A percentile compares a stretch with the other conserved stretches of the same genome.
phyloP scores from a whole-genome alignment of 495 filamentous ascomycete species.

The Trichoderma virens region DNA sequence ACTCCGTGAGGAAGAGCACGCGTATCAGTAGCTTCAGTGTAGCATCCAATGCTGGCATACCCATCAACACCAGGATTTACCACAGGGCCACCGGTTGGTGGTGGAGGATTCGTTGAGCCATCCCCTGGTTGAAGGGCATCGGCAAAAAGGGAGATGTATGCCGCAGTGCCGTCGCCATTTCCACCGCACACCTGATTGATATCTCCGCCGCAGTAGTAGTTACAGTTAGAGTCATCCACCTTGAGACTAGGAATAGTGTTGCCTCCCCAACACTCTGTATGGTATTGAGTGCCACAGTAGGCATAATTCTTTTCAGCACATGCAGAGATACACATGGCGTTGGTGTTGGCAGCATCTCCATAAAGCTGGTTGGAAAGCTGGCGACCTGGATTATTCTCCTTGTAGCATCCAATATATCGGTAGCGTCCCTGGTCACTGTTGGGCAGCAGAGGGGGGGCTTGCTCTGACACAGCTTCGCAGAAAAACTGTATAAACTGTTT shows the following conservation, averaged over 20 bases:
- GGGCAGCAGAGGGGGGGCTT: slow-evolving; percentile 27
- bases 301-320: slow-evolving; percentile 29
- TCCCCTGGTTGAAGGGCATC: not conserved
- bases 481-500: slow-evolving; percentile 31
- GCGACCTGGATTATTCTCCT: slow-evolving; percentile 32
- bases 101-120: not conserved
- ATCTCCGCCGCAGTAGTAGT: slow-evolving; percentile 32
- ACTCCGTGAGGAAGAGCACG: slow-evolving; percentile 8
- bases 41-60: slow-evolving; percentile 15
- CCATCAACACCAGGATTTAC: slow-evolving; percentile 21
- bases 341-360: slow-evolving; percentile 22
- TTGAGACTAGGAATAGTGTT: slow-evolving; percentile 18
- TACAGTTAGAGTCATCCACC: slow-evolving; percentile 26
- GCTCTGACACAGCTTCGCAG: slow-evolving; percentile 31
- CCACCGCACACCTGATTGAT: slow-evolving; percentile 25
- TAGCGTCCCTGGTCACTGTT: slow-evolving; percentile 25
- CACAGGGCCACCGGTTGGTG: slow-evolving; percentile 13
- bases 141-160: slow-evolving; percentile 30
- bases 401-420: slow-evolving; percentile 34
- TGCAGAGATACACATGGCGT: slow-evolving; percentile 33
- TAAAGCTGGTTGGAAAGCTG: slow-evolving; percentile 31
- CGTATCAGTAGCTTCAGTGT: slow-evolving; percentile 13
- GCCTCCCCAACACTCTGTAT: slow-evolving; percentile 44
- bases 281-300: slow-evolving; percentile 45
- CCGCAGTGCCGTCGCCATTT: slow-evolving; percentile 26